Conservation (phyloP, 352 stramenopile species). For the Blastocystis sp. region DNA sequence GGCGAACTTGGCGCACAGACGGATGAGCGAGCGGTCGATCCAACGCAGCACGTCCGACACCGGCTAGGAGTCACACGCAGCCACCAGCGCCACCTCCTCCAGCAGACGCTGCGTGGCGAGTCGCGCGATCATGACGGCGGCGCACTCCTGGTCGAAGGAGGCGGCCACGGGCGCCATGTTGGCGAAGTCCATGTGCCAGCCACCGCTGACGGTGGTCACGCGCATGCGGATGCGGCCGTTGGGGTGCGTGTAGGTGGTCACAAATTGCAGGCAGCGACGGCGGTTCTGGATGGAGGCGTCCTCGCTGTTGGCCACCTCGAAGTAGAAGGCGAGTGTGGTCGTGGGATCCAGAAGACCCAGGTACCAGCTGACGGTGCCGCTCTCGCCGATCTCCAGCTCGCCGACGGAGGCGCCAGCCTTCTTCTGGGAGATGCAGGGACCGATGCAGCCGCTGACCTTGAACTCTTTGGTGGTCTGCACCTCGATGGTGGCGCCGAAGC, state of each 20-base stretch:
- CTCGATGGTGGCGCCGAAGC: slow-evolving; percentile 83
- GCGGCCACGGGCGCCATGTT: slow-evolving; percentile 79
- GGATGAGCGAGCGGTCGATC: slow-evolving; percentile 92
- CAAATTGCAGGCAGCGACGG: slow-evolving; percentile 88
- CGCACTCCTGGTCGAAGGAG: slow-evolving; percentile 95
- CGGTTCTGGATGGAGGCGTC: slow-evolving; percentile 62
- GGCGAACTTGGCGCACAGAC: slow-evolving; percentile 92
- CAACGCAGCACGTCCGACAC: slow-evolving; percentile 78
- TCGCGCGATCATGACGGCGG: slow-evolving; percentile 84
- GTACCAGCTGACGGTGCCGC: slow-evolving; percentile 82
- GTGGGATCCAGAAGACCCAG: slow-evolving; percentile 89
- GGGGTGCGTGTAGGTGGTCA: slow-evolving; percentile 95
- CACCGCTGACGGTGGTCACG: slow-evolving; percentile 88
- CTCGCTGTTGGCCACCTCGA: slow-evolving; percentile 78
- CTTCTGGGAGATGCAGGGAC: slow-evolving; percentile 84
- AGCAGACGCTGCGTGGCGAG: slow-evolving; percentile 63
- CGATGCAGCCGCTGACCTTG: slow-evolving; percentile 93
- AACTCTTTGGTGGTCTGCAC: slow-evolving; percentile 91
- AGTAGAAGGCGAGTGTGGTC: slow-evolving; percentile 96
- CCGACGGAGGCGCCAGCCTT: slow-evolving; percentile 85
- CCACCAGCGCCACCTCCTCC: not conserved
- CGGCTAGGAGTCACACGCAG: slow-evolving; percentile 65
- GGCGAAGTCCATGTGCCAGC: slow-evolving; percentile 70
- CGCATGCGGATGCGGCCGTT: slow-evolving; percentile 84
- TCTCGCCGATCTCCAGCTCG: slow-evolving; percentile 86